Evolutionary conservation across 2,329 filamentous ascomycete genomes (phyloP).

Genomic region (Sporothrix mexicana): DNA sequence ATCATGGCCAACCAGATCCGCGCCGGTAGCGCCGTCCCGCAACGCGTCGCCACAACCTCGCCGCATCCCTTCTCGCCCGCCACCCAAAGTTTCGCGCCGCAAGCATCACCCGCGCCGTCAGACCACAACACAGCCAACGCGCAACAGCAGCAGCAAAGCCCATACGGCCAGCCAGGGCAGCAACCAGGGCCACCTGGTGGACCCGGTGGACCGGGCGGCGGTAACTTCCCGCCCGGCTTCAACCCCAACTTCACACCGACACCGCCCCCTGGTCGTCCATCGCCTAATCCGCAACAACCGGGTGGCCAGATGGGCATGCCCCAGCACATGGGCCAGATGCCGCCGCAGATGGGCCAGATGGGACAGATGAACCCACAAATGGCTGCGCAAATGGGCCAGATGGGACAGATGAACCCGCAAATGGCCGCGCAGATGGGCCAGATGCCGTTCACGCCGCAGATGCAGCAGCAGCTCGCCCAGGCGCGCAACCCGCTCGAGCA

Average conservation of each 20-base stretch:
- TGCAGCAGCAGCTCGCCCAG: constrained; percentile 50
- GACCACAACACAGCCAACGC: constrained; percentile 69
- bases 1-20: constrained; percentile 84
- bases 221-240: constrained; percentile 62
- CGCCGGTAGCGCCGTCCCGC: constrained; percentile 68
- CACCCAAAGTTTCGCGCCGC: constrained; percentile 71
- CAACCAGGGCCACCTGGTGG: too few relatives aligned
- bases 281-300: constrained; percentile 59
- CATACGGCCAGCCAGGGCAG: constrained; percentile 60
- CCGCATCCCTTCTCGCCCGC: constrained; percentile 88
- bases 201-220: constrained; percentile 52
- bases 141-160: constrained; percentile 68
- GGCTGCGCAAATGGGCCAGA: constrained; percentile 47
- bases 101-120: constrained; percentile 77
- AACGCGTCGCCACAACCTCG: constrained; percentile 87
- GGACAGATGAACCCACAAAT: constrained; percentile 46
- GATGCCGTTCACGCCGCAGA: constrained; percentile 42
- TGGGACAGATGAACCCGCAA: constrained; percentile 48
- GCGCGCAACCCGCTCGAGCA: constrained; percentile 68
- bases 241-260: constrained; percentile 65
- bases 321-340: constrained; percentile 49
- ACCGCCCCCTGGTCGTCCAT: constrained; percentile 61
- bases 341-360: constrained; percentile 26
- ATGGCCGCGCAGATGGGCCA: constrained; percentile 47
- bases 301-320: constrained; percentile 58